These are phyloP conservation scores for Hanseniaspora vineae DNA, from an alignment of 805 yeast genomes.

Conservation along the genomic window DNA sequence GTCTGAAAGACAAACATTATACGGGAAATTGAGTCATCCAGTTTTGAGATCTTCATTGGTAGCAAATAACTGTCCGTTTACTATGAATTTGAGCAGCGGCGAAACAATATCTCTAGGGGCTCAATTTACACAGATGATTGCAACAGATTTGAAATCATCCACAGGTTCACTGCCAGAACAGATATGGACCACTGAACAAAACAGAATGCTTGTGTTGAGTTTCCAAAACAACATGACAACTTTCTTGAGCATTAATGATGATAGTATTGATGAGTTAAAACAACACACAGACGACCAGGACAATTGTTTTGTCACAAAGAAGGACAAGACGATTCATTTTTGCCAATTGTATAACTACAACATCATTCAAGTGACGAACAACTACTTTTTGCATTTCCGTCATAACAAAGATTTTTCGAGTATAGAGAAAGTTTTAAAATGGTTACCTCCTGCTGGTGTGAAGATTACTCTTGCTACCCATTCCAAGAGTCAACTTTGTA, in stretches of 20 bases:
- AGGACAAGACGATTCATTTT: slow-evolving; percentile 52
- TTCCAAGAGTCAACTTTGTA: slow-evolving; percentile 52
- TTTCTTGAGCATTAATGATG: slow-evolving; percentile 19
- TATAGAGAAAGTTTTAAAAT: slow-evolving; percentile 34
- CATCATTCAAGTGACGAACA: slow-evolving; percentile 57
- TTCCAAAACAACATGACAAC: slow-evolving; percentile 10
- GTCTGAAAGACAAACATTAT: slow-evolving; percentile 38
- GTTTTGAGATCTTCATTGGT: slow-evolving; percentile 14
- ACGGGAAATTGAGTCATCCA: not conserved
- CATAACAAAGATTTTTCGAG: slow-evolving; percentile 18
- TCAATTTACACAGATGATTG: slow-evolving; percentile 47
- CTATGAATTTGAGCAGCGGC: slow-evolving; percentile 24
- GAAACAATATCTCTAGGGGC: slow-evolving; percentile 29
- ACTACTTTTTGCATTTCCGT: slow-evolving; percentile 53
- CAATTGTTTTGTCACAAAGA: slow-evolving; percentile 51
- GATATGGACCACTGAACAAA: slow-evolving; percentile 50
- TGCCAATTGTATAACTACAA: slow-evolving; percentile 53
- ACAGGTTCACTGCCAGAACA: slow-evolving; percentile 46
- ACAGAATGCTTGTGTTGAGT: slow-evolving; percentile 6
- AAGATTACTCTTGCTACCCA: slow-evolving; percentile 45
- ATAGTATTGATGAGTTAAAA: slow-evolving; percentile 58
- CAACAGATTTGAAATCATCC: slow-evolving; percentile 42
- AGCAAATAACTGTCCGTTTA: slow-evolving; percentile 26
- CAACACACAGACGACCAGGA: slow-evolving; percentile 69
- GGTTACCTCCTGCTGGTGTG: slow-evolving; percentile 78